A percentile compares a stretch with the other conserved stretches of the same genome.
Evolutionary conservation across 805 yeast genomes (phyloP).

Genomic region (Cyberlindnera bimundalis): DNA sequence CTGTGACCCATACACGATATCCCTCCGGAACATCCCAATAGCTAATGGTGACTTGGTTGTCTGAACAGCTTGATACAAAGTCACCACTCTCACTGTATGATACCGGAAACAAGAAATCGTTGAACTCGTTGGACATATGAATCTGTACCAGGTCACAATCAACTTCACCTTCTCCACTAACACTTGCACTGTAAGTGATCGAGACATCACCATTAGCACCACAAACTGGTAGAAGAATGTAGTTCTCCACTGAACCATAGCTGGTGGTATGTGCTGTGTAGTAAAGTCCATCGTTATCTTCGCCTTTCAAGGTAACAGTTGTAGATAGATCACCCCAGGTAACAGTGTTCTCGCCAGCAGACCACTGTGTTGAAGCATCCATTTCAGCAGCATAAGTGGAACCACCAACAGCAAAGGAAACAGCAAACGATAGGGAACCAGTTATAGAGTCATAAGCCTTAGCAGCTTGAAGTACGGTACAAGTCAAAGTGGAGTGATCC

Average conservation of each 20-base stretch:
- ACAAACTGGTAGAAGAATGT: constrained; percentile 34
- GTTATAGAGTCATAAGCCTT: constrained; percentile 21
- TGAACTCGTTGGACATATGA: constrained; percentile 28
- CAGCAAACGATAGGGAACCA: constrained; percentile 30
- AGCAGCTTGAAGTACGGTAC: constrained; percentile 23
- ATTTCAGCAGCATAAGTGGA: constrained; percentile 30
- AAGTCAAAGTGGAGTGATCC: constrained; percentile 29
- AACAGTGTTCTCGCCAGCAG: constrained; percentile 29
- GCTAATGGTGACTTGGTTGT: constrained; percentile 20
- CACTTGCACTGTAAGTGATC: constrained; percentile 20
- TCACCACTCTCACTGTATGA: constrained; percentile 12
- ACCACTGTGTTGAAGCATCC: constrained; percentile 29
- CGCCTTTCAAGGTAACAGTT: constrained; percentile 27
- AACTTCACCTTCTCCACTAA: constrained; percentile 19
- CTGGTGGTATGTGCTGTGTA: constrained; percentile 32
- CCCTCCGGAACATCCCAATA: constrained; percentile 26
- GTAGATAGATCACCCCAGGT: constrained; percentile 28
- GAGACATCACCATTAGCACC: constrained; percentile 24
- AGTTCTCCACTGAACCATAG: constrained; percentile 30
- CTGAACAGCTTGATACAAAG: constrained; percentile 26
- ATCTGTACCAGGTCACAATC: constrained; percentile 23
- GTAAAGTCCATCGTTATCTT: constrained; percentile 21
- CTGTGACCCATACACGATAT: constrained; percentile 30
- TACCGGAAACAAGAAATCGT: constrained; percentile 34
- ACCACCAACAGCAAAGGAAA: constrained; percentile 35